phyloP scores from a whole-genome alignment of 495 filamentous ascomycete species.

The Penicillium riverlandense region DNA sequence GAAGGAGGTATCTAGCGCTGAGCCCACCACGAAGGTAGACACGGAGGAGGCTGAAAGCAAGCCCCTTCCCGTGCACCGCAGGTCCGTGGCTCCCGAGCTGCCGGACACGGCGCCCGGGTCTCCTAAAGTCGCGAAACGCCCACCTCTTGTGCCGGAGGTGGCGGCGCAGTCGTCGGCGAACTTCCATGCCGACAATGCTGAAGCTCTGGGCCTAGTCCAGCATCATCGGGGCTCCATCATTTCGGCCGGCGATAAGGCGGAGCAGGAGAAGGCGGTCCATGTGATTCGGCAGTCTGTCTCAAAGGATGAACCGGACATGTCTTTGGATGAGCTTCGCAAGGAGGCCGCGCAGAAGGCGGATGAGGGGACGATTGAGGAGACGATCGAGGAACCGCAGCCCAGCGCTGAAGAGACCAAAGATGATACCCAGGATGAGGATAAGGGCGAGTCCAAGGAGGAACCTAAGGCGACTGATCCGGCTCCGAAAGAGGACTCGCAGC shows the following conservation, averaged over 20 bases:
- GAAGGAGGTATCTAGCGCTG: slow-evolving; percentile 2
- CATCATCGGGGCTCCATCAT: slow-evolving; percentile 40
- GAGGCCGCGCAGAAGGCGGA: slow-evolving; percentile 16
- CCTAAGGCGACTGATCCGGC: slow-evolving; percentile 4
- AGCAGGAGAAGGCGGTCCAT: slow-evolving; percentile 28
- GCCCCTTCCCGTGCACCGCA: slow-evolving; percentile 5
- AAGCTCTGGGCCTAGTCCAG: slow-evolving; percentile 30
- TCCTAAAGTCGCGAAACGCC: slow-evolving; percentile 20
- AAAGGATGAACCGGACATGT: slow-evolving; percentile 9
- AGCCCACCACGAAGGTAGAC: background rate
- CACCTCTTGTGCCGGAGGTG: slow-evolving; percentile 30
- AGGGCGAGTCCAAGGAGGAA: slow-evolving; percentile 3
- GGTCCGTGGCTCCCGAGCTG: slow-evolving; percentile 28
- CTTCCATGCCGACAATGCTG: slow-evolving; percentile 36
- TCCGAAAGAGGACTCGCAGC: too few species aligned
- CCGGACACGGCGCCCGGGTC: slow-evolving; percentile 25
- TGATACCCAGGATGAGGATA: slow-evolving; percentile 7
- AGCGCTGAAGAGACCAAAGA: slow-evolving; percentile 2
- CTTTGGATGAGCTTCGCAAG: slow-evolving; percentile 18
- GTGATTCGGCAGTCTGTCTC: slow-evolving; percentile 36
- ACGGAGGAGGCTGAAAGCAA: too few species aligned
- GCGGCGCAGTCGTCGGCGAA: slow-evolving; percentile 39
- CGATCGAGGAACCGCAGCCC: background rate
- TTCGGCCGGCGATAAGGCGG: slow-evolving; percentile 26
- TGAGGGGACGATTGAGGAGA: slow-evolving; percentile 18